A percentile compares a stretch with the other conserved stretches of the same genome.
Conservation (phyloP, 495 filamentous ascomycete species). For the Penicillium alfredii region DNA sequence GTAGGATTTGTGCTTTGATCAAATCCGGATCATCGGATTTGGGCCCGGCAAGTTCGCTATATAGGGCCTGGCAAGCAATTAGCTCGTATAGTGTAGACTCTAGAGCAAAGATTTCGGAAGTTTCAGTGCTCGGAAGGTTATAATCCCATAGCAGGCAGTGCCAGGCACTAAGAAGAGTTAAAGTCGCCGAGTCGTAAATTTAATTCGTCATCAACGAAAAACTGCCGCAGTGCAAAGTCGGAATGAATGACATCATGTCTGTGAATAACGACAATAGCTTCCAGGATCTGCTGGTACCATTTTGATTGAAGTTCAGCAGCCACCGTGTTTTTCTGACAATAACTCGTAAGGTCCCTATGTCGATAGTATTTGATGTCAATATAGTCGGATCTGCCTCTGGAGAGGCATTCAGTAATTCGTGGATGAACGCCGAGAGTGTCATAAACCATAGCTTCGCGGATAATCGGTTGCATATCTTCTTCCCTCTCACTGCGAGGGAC, state of each 20-base stretch:
- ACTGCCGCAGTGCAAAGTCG: conserved; percentile 7
- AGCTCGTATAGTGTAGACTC: conserved; percentile 6
- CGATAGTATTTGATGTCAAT: conserved; percentile 10
- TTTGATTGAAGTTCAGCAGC: conserved; percentile 5
- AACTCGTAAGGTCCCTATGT: conserved; percentile 7
- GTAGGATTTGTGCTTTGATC: conserved; percentile 1
- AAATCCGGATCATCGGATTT: conserved; percentile 2
- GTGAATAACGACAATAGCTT: conserved; percentile 13
- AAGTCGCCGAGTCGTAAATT: conserved; percentile 3
- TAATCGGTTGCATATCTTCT: conserved; percentile 12
- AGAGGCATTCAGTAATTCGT: conserved; percentile 14
- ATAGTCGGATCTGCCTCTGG: background rate
- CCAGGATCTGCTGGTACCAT: conserved; percentile 14
- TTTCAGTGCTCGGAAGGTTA: conserved; percentile 4
- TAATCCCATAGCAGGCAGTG: conserved; percentile 3
- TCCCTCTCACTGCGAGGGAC: conserved; percentile 6
- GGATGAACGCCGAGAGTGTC: conserved; percentile 9
- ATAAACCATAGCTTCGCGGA: conserved; percentile 13
- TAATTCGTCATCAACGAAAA: conserved; percentile 1
- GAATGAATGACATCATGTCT: conserved; percentile 11
- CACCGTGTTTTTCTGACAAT: conserved; percentile 7
- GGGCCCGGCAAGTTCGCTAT: conserved; percentile 3
- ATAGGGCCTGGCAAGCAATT: conserved; percentile 1
- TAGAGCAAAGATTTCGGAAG: conserved; percentile 6
- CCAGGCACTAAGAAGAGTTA: conserved; percentile 2